Base-by-base conservation (phyloP, 306 rosid genomes). In the Vigna angularis region DNA sequence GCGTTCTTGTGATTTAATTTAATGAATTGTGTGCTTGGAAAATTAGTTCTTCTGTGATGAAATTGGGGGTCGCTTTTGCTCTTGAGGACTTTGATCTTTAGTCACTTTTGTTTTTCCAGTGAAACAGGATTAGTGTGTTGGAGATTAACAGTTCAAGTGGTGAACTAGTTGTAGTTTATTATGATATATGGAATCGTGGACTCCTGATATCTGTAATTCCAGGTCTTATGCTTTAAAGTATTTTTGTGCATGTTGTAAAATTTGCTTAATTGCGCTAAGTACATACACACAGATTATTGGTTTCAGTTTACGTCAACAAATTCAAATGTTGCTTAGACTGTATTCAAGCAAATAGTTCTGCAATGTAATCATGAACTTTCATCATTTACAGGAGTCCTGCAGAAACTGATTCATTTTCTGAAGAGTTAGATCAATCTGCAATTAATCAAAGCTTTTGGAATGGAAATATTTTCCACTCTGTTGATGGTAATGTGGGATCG, bases 1-100 rank as follows among this genome's bases (percentile, higher is more conserved):
- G 17, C 55, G 50, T 51, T 66, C 5, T 66, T 50, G 61, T 57
- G 77, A 72, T 70, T 70, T 55, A 67, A 55, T 62, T 64, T 55
- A 49, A 45, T 32, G 14, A 76, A 74, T 51, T 66, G 17, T 38
- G 64, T 5, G 58, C 40, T 72, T 61, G 2, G 42, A 50, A 9
- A 22, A 34, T n/a, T 30, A 15, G 42, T 20, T 63, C 30, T 57
- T 2, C n/a, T 28, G 4, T 12, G 50, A 45, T 45, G 16, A 45
- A 45, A 45, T 12, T 45, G 5, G 50, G 50, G 42, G 17, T 32
- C 38, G 38, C 65, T 59, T 42, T 26, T 59, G 40, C 1, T 30
- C 16, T 15, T 61, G 9, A 30, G 42, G 12, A 28, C 12, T 32
- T 32, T 32, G 66, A 30, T 62, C 6, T 32, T 34, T 30, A 16